Evolutionary conservation across 2,329 filamentous ascomycete species (phyloP).

Genomic region (Pyricularia sp.): DNA sequence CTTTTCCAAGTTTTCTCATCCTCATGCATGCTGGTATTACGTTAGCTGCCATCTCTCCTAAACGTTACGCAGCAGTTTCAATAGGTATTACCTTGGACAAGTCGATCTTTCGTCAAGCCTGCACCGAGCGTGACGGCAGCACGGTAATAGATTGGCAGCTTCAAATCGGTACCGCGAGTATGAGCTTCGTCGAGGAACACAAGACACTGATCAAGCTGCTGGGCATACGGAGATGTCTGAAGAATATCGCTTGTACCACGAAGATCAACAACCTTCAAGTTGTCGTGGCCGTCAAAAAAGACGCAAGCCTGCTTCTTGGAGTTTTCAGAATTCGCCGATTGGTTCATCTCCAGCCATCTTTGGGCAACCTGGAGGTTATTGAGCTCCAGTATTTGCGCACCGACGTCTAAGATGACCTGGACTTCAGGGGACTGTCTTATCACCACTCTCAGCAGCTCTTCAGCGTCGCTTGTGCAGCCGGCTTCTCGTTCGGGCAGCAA

Average conservation of each 20-base stretch:
- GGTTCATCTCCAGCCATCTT: conserved; percentile 37
- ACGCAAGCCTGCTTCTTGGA: conserved; percentile 43
- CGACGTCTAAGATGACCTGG: conserved; percentile 60
- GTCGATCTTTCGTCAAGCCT: conserved; percentile 55
- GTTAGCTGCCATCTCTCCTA: background rate
- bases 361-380: conserved; percentile 44
- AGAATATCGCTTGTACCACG: conserved; percentile 36
- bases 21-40: conserved; percentile 54
- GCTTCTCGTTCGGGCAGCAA: conserved; percentile 31
- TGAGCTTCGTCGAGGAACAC: conserved; percentile 65
- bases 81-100: conserved; percentile 49
- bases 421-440: conserved; percentile 25
- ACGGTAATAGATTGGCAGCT: conserved; percentile 45
- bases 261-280: conserved; percentile 42
- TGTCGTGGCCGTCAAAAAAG: conserved; percentile 48
- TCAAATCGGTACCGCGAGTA: conserved; percentile 60
- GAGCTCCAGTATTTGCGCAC: conserved; percentile 59
- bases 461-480: conserved; percentile 35
- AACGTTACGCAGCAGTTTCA: too few species aligned
- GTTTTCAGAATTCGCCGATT: conserved; percentile 4
- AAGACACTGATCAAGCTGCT: conserved; percentile 48
- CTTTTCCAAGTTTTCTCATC: conserved; percentile 58
- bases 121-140: conserved; percentile 61
- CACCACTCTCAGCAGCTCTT: conserved; percentile 35
- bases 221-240: conserved; percentile 46